Evolutionary conservation across 2,329 filamentous ascomycete species (phyloP).

Genomic region (Aspergillus pseudoglaucus): DNA sequence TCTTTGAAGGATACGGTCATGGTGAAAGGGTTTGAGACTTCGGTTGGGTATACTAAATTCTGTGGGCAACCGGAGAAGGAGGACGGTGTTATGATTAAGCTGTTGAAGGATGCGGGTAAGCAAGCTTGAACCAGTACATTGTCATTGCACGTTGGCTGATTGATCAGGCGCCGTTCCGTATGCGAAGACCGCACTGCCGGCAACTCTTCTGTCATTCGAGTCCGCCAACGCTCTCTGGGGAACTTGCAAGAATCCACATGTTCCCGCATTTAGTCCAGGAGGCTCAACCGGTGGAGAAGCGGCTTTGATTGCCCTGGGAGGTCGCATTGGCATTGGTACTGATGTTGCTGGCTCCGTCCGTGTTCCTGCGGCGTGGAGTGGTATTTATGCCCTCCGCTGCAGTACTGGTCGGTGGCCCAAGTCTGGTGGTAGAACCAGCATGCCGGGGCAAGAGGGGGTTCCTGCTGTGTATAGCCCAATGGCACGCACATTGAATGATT

Average conservation of each 20-base stretch:
- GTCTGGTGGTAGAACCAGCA: conserved; percentile 72
- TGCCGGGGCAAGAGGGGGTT: conserved; percentile 88
- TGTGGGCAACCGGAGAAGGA: conserved; percentile 58
- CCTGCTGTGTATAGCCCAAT: conserved; percentile 88
- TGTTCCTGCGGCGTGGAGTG: conserved; percentile 80
- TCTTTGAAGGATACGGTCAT: conserved; percentile 73
- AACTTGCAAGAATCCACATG: conserved; percentile 73
- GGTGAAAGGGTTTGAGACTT: conserved; percentile 75
- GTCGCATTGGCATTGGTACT: conserved; percentile 80
- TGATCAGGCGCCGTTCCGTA: conserved; percentile 71
- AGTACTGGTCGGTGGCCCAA: conserved; percentile 89
- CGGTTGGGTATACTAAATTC: conserved; percentile 71
- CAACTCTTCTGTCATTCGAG: conserved; percentile 81
- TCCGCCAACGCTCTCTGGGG: conserved; percentile 78
- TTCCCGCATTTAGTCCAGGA: conserved; percentile 74
- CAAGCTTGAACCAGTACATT: background rate
- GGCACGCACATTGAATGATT: conserved; percentile 75
- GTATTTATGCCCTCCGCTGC: conserved; percentile 80
- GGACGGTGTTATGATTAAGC: conserved; percentile 66
- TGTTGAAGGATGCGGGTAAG: conserved; percentile 72
- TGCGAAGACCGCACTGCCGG: conserved; percentile 85
- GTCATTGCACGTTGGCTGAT: background rate
- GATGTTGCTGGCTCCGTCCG: conserved; percentile 88
- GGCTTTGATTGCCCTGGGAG: conserved; percentile 72
- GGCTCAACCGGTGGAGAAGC: conserved; percentile 83